Percentiles rank a stretch among this genome's conserved stretches.
Evolutionary conservation across 225 moss, liverwort and hornwort species (phyloP).

Genomic region (Marchantia polymorpha): DNA sequence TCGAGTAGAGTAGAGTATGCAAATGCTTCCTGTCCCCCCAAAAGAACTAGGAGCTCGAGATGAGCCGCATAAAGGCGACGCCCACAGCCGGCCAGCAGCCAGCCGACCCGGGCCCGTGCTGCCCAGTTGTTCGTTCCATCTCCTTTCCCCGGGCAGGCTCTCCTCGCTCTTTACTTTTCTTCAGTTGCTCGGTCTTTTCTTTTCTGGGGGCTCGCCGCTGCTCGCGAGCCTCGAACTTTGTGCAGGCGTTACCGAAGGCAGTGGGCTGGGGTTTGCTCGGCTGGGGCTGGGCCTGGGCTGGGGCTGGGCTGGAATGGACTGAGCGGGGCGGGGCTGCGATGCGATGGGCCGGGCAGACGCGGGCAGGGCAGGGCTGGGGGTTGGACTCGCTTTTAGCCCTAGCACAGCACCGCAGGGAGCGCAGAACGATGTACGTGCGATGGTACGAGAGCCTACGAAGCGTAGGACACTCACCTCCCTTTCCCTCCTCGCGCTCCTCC

Average conservation of each 20-base stretch:
- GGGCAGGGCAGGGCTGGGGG: not conserved
- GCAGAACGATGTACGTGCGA: not conserved
- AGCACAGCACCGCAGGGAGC: not conserved
- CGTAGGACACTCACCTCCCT: not conserved
- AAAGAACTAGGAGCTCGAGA: too few species aligned
- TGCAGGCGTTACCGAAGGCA: slow-evolving; percentile 7
- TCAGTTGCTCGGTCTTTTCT: not conserved
- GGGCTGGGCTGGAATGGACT: not conserved
- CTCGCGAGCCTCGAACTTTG: not conserved
- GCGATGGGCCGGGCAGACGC: not conserved
- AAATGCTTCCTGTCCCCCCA: too few species aligned
- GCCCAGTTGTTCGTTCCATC: not conserved
- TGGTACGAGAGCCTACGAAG: not conserved
- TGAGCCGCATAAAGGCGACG: too few species aligned
- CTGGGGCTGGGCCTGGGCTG: not conserved
- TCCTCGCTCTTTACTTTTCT: not conserved
- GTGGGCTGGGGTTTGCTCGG: not conserved
- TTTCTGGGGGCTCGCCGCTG: not conserved
- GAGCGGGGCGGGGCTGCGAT: not conserved
- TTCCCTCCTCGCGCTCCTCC: not conserved
- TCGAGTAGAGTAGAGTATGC: too few species aligned
- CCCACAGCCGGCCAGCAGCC: not conserved
- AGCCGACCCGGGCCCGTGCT: not conserved
- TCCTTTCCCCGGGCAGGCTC: not conserved
- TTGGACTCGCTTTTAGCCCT: not conserved